These are phyloP conservation scores for Mucor mucedo DNA, from an alignment of 371 early-diverging fungal genomes.

Conservation along the genomic window DNA sequence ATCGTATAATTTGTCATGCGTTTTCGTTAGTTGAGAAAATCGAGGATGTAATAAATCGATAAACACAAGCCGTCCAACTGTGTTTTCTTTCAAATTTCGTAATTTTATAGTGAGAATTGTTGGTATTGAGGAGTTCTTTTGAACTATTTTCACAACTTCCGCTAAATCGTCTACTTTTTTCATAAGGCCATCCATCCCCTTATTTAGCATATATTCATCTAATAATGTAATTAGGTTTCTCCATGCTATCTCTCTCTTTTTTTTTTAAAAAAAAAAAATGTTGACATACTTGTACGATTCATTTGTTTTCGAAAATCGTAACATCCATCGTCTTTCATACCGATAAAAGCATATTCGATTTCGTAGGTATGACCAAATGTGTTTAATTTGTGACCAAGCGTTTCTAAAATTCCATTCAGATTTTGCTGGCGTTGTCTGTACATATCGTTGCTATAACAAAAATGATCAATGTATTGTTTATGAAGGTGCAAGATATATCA, in stretches of 20 bases:
- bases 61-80: background rate
- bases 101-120: background rate
- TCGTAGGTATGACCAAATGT: background rate
- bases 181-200: background rate
- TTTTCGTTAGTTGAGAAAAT: background rate
- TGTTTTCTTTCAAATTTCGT: background rate
- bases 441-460: background rate
- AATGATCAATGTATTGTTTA: too few relatives aligned
- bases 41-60: slow-evolving; percentile 2
- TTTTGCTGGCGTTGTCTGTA: background rate
- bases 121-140: background rate
- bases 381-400: background rate
- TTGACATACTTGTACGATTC: background rate
- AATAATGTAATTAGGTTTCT: background rate
- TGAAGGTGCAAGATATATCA: background rate
- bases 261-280: background rate
- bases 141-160: background rate
- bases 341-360: background rate
- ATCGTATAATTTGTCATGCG: background rate
- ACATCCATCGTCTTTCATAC: background rate
- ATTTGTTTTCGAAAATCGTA: slow-evolving; percentile 2
- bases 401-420: background rate
- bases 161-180: background rate
- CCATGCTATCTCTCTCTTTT: background rate
- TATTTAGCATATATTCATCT: background rate